phyloP scores from a whole-genome alignment of 2,329 filamentous ascomycete species.

The Beauveria sp. region DNA sequence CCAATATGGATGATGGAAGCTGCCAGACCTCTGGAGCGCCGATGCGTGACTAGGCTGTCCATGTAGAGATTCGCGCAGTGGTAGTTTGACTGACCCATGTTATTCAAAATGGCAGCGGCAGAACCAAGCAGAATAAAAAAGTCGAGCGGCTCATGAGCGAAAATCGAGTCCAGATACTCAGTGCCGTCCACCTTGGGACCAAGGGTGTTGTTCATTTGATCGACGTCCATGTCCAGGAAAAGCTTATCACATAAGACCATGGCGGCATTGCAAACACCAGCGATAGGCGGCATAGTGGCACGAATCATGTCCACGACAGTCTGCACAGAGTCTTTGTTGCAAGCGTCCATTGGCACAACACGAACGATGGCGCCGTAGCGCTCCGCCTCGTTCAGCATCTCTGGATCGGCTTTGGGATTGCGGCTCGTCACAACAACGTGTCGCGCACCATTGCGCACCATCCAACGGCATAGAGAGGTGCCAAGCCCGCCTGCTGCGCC shows the following conservation, averaged over 20 bases:
- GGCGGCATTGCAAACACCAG: constrained; percentile 29
- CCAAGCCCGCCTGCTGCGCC: constrained; percentile 28
- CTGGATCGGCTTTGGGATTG: constrained; percentile 17
- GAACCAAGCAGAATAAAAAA: constrained; percentile 31
- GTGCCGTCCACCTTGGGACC: constrained; percentile 27
- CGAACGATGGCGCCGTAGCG: not conserved
- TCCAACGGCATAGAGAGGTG: constrained; percentile 28
- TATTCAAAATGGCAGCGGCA: constrained; percentile 19
- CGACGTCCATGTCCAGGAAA: constrained; percentile 16
- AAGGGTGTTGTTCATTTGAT: constrained; percentile 17
- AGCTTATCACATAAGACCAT: constrained; percentile 26
- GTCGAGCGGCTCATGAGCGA: constrained; percentile 22
- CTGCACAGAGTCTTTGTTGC: not conserved
- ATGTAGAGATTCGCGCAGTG: constrained; percentile 36
- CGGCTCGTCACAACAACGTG: constrained; percentile 30
- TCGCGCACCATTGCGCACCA: constrained; percentile 27
- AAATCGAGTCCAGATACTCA: constrained; percentile 22
- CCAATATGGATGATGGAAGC: constrained; percentile 32
- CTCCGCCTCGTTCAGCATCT: not conserved
- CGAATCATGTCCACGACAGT: not conserved
- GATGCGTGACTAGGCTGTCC: constrained; percentile 25
- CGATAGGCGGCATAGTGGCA: constrained; percentile 24
- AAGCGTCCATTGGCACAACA: not conserved
- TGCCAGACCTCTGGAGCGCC: constrained; percentile 28
- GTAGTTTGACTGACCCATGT: constrained; percentile 35